Evolutionary conservation across 441 rosid species (phyloP), one percentile per base, ranked within the genome.

Genomic region (Croton laevigatus): DNA sequence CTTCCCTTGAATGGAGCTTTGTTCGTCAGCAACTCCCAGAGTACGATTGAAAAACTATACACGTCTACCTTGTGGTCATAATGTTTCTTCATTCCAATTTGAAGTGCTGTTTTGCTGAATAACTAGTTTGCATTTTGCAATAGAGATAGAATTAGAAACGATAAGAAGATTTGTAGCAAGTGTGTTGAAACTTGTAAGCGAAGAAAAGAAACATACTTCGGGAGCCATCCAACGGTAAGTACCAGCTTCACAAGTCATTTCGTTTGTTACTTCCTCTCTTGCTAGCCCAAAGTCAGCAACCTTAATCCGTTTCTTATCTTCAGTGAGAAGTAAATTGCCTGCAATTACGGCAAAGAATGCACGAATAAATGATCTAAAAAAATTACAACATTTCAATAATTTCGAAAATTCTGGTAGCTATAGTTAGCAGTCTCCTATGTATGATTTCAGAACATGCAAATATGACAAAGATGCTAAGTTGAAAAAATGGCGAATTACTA

Each of bases 181-280:
- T 8, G 19, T 16, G 37, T 8, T 13, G 38, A 55, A 59, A 46
- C 0, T 27, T 27, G 32, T 27, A 27, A 27, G 32, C 32, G 51
- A 38, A 64, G 44, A 71, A 71, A 36, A 12, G 68, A 23, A n/a
- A 55, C 7, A 59, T 71, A 90, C 91, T 88, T 86, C 93, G 1
- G 94, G 94, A 74, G 96, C 96, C 96, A 90, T 90, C 87, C 88
- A 90, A 65, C 86, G 81, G 72, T 84, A 88, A 52, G 89, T 86
- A 11, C 96, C 96, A n/a, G 79, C 87, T 73, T 83, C 94, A 79
- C 85, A 73, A 42, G 88, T 84, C 96, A 88, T 87, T 17, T 73
- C 79, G 38, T 62, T 71, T 48, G 38, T 55, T 34, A 67, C 59
- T 71, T 80, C 83, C 71, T 86, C 89, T 77, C 86, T 84, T 1